phyloP scores from a whole-genome alignment of 2,329 filamentous ascomycete genomes.

The Onygenales sp. region DNA sequence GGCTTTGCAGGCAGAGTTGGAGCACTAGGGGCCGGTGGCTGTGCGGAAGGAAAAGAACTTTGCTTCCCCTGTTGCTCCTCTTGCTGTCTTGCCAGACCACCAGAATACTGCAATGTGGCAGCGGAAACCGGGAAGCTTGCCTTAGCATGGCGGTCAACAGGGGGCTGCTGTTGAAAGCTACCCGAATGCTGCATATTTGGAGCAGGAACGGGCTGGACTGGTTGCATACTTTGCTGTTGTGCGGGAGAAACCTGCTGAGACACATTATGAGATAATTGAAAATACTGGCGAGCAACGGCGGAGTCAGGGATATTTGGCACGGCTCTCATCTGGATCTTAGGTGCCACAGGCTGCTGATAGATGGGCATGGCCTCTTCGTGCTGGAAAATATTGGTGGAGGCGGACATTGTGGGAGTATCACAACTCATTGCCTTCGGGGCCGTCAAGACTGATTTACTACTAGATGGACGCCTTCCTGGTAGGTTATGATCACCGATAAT shows the following conservation, averaged over 20 bases:
- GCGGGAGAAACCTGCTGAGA: neutral
- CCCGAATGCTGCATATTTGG: too few species aligned
- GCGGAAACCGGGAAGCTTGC: neutral
- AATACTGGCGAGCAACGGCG: neutral
- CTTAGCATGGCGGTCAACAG: too few species aligned
- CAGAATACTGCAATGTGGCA: conserved; percentile 12
- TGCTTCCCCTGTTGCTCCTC: neutral
- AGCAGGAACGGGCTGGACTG: too few species aligned
- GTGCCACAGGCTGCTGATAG: too few species aligned
- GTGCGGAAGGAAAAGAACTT: too few species aligned
- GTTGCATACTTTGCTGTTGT: neutral
- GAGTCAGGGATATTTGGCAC: conserved; percentile 3
- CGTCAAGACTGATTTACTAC: neutral
- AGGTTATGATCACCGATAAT: conserved; percentile 18
- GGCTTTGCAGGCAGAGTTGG: neutral
- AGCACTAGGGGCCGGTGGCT: neutral
- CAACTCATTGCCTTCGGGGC: neutral
- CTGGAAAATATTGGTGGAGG: too few species aligned
- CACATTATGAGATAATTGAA: neutral
- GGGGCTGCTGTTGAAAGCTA: too few species aligned
- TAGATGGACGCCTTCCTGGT: conserved; percentile 10
- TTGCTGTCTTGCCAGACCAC: neutral
- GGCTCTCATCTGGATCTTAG: neutral
- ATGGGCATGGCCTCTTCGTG: too few species aligned
- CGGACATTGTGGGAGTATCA: neutral